These are phyloP conservation scores for Podaxis sp. DNA, from an alignment of 768 basidiomycete genomes.

Conservation along the genomic window DNA sequence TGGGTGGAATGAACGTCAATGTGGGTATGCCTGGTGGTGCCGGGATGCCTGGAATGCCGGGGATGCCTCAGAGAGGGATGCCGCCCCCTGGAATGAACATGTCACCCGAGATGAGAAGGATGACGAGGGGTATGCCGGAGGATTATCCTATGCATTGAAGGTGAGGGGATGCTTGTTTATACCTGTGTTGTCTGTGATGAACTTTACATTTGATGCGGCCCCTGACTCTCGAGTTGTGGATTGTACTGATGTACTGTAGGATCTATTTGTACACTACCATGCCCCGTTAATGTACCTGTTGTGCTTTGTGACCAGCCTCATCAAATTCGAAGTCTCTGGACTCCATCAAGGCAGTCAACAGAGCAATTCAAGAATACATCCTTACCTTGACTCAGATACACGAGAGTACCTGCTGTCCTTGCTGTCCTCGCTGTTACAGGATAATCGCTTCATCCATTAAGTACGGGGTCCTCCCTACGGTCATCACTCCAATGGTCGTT, in stretches of 20 bases:
- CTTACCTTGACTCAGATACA: too few species aligned
- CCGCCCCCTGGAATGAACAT: conserved; percentile 19
- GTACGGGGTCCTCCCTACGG: too few species aligned
- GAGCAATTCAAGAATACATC: too few species aligned
- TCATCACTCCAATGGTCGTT: too few species aligned
- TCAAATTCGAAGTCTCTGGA: too few species aligned
- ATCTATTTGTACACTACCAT: conserved; percentile 1
- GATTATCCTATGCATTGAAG: conserved; percentile 25
- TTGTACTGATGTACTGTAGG: not conserved
- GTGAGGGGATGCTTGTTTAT: conserved; percentile 6
- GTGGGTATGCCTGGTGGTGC: conserved; percentile 25
- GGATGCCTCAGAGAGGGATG: conserved; percentile 17
- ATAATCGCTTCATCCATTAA: too few species aligned
- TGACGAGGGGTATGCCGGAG: conserved; percentile 27
- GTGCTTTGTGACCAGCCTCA: not conserved
- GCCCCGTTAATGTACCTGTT: not conserved
- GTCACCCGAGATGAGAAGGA: conserved; percentile 21
- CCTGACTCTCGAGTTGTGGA: not conserved
- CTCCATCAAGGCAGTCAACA: too few species aligned
- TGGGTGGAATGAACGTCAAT: conserved; percentile 14
- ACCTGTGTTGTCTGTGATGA: not conserved
- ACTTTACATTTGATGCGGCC: not conserved
- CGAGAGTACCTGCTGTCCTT: too few species aligned
- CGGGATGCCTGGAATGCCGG: conserved; percentile 22
- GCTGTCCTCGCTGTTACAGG: too few species aligned